Evolutionary conservation across 768 basidiomycete species (phyloP), one percentile per base, ranked within the genome.

Genomic region (Auriscalpium orientale): DNA sequence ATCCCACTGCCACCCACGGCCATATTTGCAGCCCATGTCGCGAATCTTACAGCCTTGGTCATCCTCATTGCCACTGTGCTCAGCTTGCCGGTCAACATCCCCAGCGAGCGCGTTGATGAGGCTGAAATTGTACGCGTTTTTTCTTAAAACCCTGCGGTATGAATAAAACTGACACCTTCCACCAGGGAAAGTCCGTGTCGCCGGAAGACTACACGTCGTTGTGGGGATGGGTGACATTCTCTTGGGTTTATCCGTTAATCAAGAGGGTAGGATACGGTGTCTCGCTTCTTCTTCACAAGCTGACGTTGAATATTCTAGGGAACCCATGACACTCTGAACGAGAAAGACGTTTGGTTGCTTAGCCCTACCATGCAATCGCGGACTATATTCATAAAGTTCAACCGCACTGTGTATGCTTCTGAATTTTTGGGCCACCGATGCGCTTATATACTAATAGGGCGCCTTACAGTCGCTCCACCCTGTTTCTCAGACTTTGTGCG

Each of bases 141-240:
- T 28, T 28, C 28, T 28, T 2, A 5, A 28, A 28, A n/a, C n/a
- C 28, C 4, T 28, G 28, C 40, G 13, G 13, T 3, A 12, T 43
- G 3, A 13, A 43, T 43, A 2, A 13, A 5, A 15, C 18, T 5
- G 40, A 15, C 40, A 43, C 13, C 18, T 43, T 43, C 4, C 28
- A 28, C 28, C 46, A 85, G 84, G 83, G 82, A 8, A 64, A 65
- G 16, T 69, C 75, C 4, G 69, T 84, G n/a, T 79, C 81, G 2
- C 86, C 83, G 0, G 90, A 92, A 65, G 89, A 91, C 61, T 91
- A 90, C 64, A 83, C 84, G 0, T 72, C 82, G 1, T 74, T 92
- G 13, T 81, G 79, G 72, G 78, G 79, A 43, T 90, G 89, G 89
- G 69, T 81, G 0, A 81, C 85, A 1, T 90, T 89, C 62, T 71